A percentile compares a stretch with the other conserved stretches of the same genome.
Evolutionary conservation across 208 protist species (phyloP).

Genomic region (Leishmania lainsoni): DNA sequence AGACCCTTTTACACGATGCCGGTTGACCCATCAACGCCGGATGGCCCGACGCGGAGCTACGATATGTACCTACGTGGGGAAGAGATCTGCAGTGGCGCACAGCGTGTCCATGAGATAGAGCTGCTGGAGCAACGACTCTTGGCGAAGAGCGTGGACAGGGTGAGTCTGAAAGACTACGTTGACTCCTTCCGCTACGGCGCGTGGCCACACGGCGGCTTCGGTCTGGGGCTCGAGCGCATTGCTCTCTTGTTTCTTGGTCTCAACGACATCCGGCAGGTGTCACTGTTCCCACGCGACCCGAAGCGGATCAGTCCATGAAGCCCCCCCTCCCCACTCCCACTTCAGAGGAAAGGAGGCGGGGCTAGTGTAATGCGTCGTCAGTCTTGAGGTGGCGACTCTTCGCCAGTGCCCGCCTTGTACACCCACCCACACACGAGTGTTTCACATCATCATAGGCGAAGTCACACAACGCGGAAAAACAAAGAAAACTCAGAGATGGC

Average conservation of each 20-base stretch:
- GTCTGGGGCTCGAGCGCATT: conserved; percentile 98
- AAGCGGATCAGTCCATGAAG: conserved; percentile 93
- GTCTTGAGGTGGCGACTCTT: neutral
- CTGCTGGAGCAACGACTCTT: conserved; percentile 78
- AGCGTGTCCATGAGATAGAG: conserved; percentile 96
- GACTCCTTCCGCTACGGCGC: conserved; percentile 97
- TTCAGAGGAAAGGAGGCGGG: neutral
- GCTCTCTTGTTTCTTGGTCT: conserved; percentile 97
- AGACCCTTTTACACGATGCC: conserved; percentile 99
- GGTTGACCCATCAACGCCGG: conserved; percentile 9
- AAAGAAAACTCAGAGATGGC: neutral
- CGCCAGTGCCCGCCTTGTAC: neutral
- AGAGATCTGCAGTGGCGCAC: conserved; percentile 99
- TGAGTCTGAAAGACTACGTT: conserved; percentile 73
- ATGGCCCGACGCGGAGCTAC: conserved; percentile 84
- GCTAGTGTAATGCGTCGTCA: neutral
- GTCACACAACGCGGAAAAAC: neutral
- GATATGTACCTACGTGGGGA: conserved; percentile 99
- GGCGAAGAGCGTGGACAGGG: conserved; percentile 40
- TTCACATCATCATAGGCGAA: neutral
- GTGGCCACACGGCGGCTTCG: conserved; percentile 98
- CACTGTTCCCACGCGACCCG: conserved; percentile 98
- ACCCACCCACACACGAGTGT: neutral
- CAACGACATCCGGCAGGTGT: conserved; percentile 96
- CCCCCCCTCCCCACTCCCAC: neutral